Base-by-base conservation (phyloP, 1,284 basidiomycete genomes). In the Porodaedalea pini region DNA sequence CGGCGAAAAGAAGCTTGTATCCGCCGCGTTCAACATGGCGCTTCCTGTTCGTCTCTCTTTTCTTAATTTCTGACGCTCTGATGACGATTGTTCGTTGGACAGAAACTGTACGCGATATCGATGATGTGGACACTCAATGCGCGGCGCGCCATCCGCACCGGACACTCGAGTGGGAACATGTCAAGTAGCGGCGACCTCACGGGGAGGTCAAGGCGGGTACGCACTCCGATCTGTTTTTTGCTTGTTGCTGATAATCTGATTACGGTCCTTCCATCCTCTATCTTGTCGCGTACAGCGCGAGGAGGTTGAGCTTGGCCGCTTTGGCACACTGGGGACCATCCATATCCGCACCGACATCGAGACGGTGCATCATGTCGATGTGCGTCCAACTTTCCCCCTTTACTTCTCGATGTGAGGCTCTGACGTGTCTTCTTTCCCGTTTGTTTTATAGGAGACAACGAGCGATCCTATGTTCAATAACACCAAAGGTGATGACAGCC, bases 21-120 rank as follows among this genome's bases (percentile, higher is more conserved):
- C 67, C 4, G 61, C 62, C 1, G 65, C 61, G 0, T 69, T 70
- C 54, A 71, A 69, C 44, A 61, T 63, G 57, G 54, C 62, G 15
- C 60, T 72, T 4, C 69, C 71, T 3, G 56, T 57, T 7, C 5
- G 56, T 39, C n/a, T 11, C 29, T 34, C 23, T n/a, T n/a, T 39
- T 52, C 37, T 31, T 15, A 2, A 21, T 23, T 21, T 5, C 17
- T 34, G 32, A 34, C 4, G 17, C 4, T 32, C 6, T 17, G 10
- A 44, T 34, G 17, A 41, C 3, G 2, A 25, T 39, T 23, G 21
- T 23, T 41, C 23, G 6, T 17, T 21, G 8, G 6, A 13, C 25
- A 57, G 10, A 72, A 71, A 58, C 56, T 71, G 4, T 71, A 70
- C 45, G 69, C 67, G 7, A 60, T 63, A 21, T 61, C 62, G 47